Evolutionary conservation across 2,329 filamentous ascomycete species (phyloP), one percentile per base, ranked within the genome.

Genomic region (Scolecobasidium constrictum): DNA sequence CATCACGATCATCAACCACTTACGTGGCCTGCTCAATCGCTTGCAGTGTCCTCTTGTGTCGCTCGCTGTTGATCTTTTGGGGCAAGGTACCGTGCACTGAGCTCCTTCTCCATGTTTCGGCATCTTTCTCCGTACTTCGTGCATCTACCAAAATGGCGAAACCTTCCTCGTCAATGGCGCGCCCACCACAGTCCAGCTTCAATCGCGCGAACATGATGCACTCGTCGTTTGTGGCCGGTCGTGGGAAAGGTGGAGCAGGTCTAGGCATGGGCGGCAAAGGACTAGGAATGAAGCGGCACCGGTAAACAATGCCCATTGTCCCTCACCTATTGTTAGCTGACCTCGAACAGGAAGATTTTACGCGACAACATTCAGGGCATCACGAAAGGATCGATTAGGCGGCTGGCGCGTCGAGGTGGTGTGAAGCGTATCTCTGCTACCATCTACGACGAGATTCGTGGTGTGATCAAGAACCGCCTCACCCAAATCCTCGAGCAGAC

Each of bases 341-440:
- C 16, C n/a, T 4, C 13, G 4, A 20, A 2, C 20, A 62, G 57
- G 36, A 61, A 58, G 36, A 35, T 60, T 1, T 52, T 52, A 2
- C 46, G 53, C 9, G 60, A 62, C 18, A 59, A 47, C 1, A 59
- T 63, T 5, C 44, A 50, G 5, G 56, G 55, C 2, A 50, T 63
- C 13, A 59, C 59, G 0, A 60, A 60, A 16, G 51, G 53, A 3
- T 57, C 59, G 42, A 61, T 63, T 11, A 43, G 82, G 50, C 78
- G 83, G 33, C 61, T 90, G 0, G 84, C 84, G 1, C 75, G 84
- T 4, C 77, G 84, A 5, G 84, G 83, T 1, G 84, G 84, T 0
- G 79, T 90, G 1, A 87, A 87, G 56, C 68, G 83, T 0, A 86
- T 88, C 6, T 80, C 78, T 0, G 71, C 56, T 0, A 49, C 36